A percentile compares a stretch with the other conserved stretches of the same genome.
Conservation (phyloP, 1,139 yeast genomes). For the Protomyces inundatus region DNA sequence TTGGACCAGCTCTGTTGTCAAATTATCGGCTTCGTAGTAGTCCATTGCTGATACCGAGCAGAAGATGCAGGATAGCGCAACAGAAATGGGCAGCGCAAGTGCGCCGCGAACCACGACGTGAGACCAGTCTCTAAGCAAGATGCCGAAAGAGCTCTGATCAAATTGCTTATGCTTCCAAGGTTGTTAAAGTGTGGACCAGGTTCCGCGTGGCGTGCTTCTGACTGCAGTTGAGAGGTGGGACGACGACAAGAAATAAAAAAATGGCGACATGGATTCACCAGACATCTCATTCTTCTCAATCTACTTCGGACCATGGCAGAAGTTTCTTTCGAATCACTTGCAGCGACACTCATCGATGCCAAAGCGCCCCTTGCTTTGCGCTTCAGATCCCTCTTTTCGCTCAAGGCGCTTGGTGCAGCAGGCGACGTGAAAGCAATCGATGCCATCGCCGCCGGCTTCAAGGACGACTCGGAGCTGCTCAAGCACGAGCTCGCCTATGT, state of each 20-base stretch:
- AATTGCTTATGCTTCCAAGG: too few relatives aligned
- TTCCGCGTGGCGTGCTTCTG: too few relatives aligned
- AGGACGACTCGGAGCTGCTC: slow-evolving; percentile 79
- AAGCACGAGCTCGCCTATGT: slow-evolving; percentile 98
- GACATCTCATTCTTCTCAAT: too few relatives aligned
- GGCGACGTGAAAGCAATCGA: slow-evolving; percentile 65
- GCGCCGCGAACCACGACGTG: too few relatives aligned
- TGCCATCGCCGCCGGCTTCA: slow-evolving; percentile 74
- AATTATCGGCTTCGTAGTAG: neutral
- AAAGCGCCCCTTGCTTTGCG: slow-evolving; percentile 63
- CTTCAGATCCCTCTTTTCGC: slow-evolving; percentile 86
- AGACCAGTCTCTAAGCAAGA: too few relatives aligned
- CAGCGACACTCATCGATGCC: slow-evolving; percentile 15
- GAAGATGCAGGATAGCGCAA: too few relatives aligned
- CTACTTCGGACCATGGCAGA: neutral
- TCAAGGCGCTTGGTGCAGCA: slow-evolving; percentile 73
- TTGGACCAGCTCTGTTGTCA: neutral
- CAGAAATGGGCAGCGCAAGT: too few relatives aligned
- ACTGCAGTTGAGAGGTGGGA: too few relatives aligned
- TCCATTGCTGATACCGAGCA: neutral
- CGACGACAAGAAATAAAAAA: too few relatives aligned
- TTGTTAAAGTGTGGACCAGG: too few relatives aligned
- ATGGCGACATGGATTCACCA: too few relatives aligned
- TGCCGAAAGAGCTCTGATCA: too few relatives aligned
- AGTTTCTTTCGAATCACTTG: neutral